These are phyloP conservation scores for Wickerhamiella occidentalis DNA, from an alignment of 805 yeast genomes.

Conservation along the genomic window DNA sequence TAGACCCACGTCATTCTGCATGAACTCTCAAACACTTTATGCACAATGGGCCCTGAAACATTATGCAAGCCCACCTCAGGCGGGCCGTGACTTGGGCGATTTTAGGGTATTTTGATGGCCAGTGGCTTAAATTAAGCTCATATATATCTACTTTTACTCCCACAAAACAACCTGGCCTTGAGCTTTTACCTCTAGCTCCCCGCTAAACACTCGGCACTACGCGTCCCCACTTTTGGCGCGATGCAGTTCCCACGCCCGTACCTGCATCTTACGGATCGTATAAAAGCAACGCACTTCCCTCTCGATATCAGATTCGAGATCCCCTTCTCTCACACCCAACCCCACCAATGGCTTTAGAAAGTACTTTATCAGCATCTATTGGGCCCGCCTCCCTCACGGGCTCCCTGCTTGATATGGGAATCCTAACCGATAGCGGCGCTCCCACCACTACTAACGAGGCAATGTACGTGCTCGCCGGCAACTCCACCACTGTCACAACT, in stretches of 20 bases:
- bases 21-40: neutral
- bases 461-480: neutral
- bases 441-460: neutral
- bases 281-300: neutral
- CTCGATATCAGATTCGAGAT: neutral
- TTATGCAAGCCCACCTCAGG: neutral
- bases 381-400: neutral
- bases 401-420: neutral
- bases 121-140: no score
- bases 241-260: neutral
- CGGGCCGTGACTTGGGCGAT: no score
- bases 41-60: neutral
- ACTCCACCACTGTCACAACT: slow-evolving; percentile 1
- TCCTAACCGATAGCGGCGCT: neutral
- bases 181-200: no score
- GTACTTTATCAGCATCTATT: neutral
- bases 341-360: neutral
- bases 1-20: slow-evolving; percentile 1
- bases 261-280: neutral
- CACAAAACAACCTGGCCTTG: no score
- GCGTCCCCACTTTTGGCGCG: neutral
- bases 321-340: neutral
- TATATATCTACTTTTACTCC: no score
- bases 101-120: no score
- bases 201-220: no score